These are phyloP conservation scores for Trifolium repens DNA, from an alignment of 306 rosid species.

Conservation along the genomic window DNA sequence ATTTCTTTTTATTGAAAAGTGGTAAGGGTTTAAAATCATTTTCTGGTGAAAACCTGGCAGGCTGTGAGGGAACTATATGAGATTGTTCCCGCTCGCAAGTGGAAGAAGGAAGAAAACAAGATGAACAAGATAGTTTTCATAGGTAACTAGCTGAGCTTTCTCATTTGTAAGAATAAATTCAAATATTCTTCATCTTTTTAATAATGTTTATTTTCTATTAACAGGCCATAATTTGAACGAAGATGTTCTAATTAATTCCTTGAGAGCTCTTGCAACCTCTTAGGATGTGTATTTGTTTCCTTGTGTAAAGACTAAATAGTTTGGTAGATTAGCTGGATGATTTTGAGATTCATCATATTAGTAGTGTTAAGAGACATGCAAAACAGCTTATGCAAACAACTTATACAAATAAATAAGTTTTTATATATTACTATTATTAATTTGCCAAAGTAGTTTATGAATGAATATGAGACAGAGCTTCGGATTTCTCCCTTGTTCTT, in stretches of 20 bases:
- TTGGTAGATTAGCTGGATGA: conserved; percentile 1
- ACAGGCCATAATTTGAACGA: conserved; percentile 62
- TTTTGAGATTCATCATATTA: conserved; percentile 22
- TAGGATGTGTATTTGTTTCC: conserved; percentile 26
- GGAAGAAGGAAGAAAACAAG: conserved; percentile 72
- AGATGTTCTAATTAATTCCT: conserved; percentile 50
- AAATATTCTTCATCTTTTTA: conserved; percentile 14
- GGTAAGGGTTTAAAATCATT: neutral
- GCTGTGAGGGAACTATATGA: conserved; percentile 91
- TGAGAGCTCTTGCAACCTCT: conserved; percentile 43
- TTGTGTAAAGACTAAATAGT: conserved; percentile 9
- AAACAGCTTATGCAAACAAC: too few species aligned
- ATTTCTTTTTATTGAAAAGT: neutral
- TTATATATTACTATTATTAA: too few species aligned
- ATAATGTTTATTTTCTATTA: conserved; percentile 30
- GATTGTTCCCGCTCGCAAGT: conserved; percentile 83
- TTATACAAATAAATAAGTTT: too few species aligned
- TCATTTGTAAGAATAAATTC: conserved; percentile 10
- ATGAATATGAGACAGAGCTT: too few species aligned
- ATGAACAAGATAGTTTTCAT: conserved; percentile 86
- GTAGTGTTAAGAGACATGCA: neutral
- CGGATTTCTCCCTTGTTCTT: too few species aligned
- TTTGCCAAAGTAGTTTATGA: too few species aligned
- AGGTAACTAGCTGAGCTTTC: conserved; percentile 50
- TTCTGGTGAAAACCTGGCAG: conserved; percentile 51